Evolutionary conservation across 2,329 filamentous ascomycete genomes (phyloP).

Genomic region (Zalaria obscura): DNA sequence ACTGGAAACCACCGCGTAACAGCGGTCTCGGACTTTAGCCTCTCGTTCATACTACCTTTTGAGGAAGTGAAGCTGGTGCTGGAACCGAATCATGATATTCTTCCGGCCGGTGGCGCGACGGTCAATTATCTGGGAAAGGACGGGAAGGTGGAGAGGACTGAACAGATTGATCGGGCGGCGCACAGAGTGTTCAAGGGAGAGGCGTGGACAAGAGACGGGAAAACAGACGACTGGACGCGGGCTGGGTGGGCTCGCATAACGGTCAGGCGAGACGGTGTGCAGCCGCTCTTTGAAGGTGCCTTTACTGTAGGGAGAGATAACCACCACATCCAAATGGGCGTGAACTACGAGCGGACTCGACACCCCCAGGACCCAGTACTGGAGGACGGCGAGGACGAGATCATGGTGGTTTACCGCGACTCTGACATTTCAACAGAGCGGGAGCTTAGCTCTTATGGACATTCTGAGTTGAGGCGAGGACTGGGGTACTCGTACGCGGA

Average conservation of each 20-base stretch:
- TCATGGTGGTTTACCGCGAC: slow-evolving; percentile 85
- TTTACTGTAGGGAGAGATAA: slow-evolving; percentile 71
- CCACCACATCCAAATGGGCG: slow-evolving; percentile 70
- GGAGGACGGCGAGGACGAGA: slow-evolving; percentile 41
- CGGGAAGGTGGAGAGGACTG: slow-evolving; percentile 51
- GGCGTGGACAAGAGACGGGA: slow-evolving; percentile 42
- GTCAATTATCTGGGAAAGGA: slow-evolving; percentile 60
- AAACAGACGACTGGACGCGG: slow-evolving; percentile 52
- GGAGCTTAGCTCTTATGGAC: slow-evolving; percentile 19
- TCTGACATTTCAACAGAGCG: slow-evolving; percentile 52
- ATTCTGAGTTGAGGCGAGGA: slow-evolving; percentile 50
- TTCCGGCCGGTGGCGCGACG: slow-evolving; percentile 55
- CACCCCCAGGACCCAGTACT: slow-evolving; percentile 57
- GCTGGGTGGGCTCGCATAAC: slow-evolving; percentile 80
- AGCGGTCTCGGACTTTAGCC: slow-evolving; percentile 68
- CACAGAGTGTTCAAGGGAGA: slow-evolving; percentile 78
- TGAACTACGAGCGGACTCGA: slow-evolving; percentile 59
- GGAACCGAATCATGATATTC: slow-evolving; percentile 81
- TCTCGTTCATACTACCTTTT: slow-evolving; percentile 60
- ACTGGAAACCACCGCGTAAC: slow-evolving; percentile 68
- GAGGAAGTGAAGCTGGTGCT: slow-evolving; percentile 62
- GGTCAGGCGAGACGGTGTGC: slow-evolving; percentile 58
- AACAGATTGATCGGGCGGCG: slow-evolving; percentile 55
- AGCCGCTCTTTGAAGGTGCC: slow-evolving; percentile 78
- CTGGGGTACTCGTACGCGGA: slow-evolving; percentile 1